Base-by-base conservation (phyloP, 2,329 filamentous ascomycete species). In the Tolypocladium album region DNA sequence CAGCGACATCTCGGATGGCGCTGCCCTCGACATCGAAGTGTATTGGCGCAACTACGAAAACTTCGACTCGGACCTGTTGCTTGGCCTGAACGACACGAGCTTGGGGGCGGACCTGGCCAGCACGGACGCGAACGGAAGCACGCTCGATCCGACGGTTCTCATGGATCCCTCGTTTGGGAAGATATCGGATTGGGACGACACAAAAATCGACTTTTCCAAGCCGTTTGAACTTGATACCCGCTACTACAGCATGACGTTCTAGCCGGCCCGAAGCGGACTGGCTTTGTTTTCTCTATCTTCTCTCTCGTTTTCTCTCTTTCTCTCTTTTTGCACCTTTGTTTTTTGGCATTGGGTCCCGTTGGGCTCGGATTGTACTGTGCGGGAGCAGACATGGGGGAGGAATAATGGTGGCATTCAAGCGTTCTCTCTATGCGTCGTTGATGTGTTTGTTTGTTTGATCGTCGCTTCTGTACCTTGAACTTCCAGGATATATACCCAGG, bases 1-100 rank as follows among this genome's bases (percentile, higher is more conserved):
- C 62, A 86, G 83, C 66, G 84, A 87, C 64, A 80, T 86, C 22
- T 79, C 82, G 3, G 84, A 87, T 60, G 76, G 75, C 6, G 76
- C 78, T 4, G 69, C 73, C 20, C 73, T 85, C 17, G 83, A 86
- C 52, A 79, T 85, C 57, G 80, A 78, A 39, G 67, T 81, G 36
- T 71, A 75, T 55, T 85, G 80, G 79, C 74, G 75, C 53, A 74
- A 76, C 13, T 73, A 82, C 22, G 79, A 80, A 50, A 74, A 76
- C 13, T 73, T 82, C n/a, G 79, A 80, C 55, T 69, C 72, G 2
- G 78, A 80, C 53, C 64, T 76, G 20, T 67, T 79, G 13, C 60
- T 78, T 39, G 74, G 81, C 45, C 67, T 82, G 64, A 74, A 75
- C 59, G 74, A 69, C 60, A 57, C 69, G 8, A 67, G 55, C 43